Evolutionary conservation across 2,329 filamentous ascomycete genomes (phyloP), one percentile per base, ranked within the genome.

Genomic region (Geosmithia putterillii): DNA sequence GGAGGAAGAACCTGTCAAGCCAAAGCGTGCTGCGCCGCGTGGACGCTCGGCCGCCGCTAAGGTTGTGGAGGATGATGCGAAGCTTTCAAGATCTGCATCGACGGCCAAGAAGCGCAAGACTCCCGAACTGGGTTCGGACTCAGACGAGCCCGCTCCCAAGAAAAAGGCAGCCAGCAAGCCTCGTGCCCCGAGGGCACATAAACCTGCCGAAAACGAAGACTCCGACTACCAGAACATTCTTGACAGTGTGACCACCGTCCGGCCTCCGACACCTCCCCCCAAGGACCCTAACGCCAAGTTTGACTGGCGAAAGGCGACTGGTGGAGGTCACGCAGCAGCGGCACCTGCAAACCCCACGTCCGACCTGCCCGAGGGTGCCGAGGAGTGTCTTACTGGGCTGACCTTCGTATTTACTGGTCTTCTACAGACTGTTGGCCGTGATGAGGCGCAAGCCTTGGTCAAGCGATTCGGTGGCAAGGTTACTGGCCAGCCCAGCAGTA

Each of bases 401-500:
- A 84, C 79, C 0, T 98, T 98, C 56, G 92, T 98, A 22, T 98
- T 98, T 54, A 98, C 94, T 1, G 92, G 92, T 20, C 73, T 95
- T 20, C 69, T 96, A 35, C 76, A 85, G 47, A 81, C 76, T 0
- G 75, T 96, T 45, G 81, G 84, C 38, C 80, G 92, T 47, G 88
- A 94, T 6, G 88, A 95, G 53, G 90, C 79, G 1, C 82, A 89
- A 50, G 80, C 76, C 38, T 69, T 98, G 17, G 86, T 96, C 45
- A 98, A 98, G 61, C 79, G 82, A 48, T 94, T 95, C 59, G 94
- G 92, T 37, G 92, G 92, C 43, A 96, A 95, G 63, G 81, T 95
- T 20, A 94, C 83, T 9, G 71, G 70, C 9, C 81, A 79, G 5
- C 92, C 94, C 18, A 96, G 90, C 57, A 84, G 81, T 56, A 96